These are phyloP conservation scores for Tulasnella sp. DNA, from an alignment of 768 basidiomycete species.

Conservation along the genomic window DNA sequence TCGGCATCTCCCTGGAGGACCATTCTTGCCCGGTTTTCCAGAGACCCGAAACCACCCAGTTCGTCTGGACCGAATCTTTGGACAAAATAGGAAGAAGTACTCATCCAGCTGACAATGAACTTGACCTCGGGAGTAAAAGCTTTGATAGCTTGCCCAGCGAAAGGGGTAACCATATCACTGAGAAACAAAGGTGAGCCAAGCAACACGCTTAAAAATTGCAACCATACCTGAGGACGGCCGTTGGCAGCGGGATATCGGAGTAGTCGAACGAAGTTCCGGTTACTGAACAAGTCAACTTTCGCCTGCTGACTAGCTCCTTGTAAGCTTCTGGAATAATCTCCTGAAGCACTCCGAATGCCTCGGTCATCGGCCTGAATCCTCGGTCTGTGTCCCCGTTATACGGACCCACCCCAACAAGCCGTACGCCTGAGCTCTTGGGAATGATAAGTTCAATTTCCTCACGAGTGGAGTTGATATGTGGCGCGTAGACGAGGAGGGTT, in stretches of 20 bases:
- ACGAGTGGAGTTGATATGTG: neutral
- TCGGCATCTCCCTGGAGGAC: neutral
- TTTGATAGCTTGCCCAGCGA: conserved; percentile 4
- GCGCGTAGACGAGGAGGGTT: conserved; percentile 1
- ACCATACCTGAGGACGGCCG: neutral
- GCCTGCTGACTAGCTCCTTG: too few relatives aligned
- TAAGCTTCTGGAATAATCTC: neutral
- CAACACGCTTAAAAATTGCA: neutral
- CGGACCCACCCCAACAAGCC: neutral
- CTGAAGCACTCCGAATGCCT: neutral
- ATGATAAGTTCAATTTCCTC: neutral
- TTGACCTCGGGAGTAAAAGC: neutral
- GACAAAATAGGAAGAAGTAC: neutral
- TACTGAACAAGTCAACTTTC: too few relatives aligned
- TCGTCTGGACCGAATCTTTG: neutral
- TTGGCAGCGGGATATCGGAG: neutral
- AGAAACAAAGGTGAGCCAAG: neutral
- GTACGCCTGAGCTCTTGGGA: neutral
- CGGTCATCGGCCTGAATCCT: neutral
- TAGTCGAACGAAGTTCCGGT: too few relatives aligned
- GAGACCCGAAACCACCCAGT: neutral
- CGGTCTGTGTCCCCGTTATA: neutral
- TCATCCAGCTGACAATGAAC: neutral
- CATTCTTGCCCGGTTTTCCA: neutral
- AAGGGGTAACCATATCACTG: conserved; percentile 1